These are phyloP conservation scores for Penicillium sp. DNA, from an alignment of 2,329 filamentous ascomycete species.

Conservation along the genomic window DNA sequence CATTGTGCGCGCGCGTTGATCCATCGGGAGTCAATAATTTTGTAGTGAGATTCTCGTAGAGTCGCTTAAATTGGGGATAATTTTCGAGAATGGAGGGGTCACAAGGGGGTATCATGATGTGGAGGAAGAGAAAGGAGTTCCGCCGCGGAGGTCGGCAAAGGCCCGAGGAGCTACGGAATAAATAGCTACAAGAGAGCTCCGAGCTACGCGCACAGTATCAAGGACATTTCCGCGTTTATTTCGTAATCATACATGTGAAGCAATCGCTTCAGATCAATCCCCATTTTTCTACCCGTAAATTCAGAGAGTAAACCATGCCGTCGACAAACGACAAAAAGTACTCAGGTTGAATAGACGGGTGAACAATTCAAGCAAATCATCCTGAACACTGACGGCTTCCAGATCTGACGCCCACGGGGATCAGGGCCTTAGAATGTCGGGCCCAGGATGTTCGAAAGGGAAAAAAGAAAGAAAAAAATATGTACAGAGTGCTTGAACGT, in stretches of 20 bases:
- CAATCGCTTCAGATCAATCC: constrained; percentile 15
- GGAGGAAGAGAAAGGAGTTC: constrained; percentile 12
- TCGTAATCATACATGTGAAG: constrained; percentile 40
- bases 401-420: constrained; percentile 10
- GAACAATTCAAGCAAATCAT: constrained; percentile 13
- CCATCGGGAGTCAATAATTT: constrained; percentile 41
- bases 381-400: constrained; percentile 9
- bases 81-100: constrained; percentile 38
- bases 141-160: constrained; percentile 14
- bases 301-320: constrained; percentile 12
- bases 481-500: constrained; percentile 14
- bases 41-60: constrained; percentile 41
- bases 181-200: background rate
- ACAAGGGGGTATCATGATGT: constrained; percentile 44
- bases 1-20: constrained; percentile 35
- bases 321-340: constrained; percentile 3
- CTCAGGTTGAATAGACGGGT: constrained; percentile 2
- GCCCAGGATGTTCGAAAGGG: constrained; percentile 11
- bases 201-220: constrained; percentile 21
- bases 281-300: constrained; percentile 14
- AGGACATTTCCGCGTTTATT: constrained; percentile 38
- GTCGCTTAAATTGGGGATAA: constrained; percentile 43
- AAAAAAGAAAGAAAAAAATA: constrained; percentile 12
- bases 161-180: background rate
- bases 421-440: constrained; percentile 5